Percentiles rank a stretch among this genome's conserved stretches.
phyloP scores from a whole-genome alignment of 2,329 filamentous ascomycete species.

The Cladosporium sp. region DNA sequence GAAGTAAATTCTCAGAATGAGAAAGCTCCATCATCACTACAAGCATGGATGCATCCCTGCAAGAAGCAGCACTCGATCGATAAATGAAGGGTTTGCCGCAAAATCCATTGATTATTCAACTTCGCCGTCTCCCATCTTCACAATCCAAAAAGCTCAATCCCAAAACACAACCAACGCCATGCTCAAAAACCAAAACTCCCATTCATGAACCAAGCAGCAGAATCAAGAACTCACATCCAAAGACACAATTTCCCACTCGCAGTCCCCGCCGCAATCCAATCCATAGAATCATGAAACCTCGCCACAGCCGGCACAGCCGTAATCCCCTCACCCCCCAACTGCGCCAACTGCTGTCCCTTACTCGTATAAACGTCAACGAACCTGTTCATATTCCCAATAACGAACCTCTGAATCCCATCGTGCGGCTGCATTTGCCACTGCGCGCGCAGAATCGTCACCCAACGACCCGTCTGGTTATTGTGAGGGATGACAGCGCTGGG shows the following conservation, averaged over 20 bases:
- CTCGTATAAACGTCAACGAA: conserved; percentile 88
- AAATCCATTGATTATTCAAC: no score
- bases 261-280: conserved; percentile 91
- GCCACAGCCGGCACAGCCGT: conserved; percentile 92
- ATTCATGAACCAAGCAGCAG: no score
- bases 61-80: no score
- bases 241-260: conserved; percentile 88
- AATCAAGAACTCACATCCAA: conserved; percentile 59
- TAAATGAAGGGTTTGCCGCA: no score
- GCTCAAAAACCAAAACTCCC: not conserved
- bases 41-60: no score
- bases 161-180: not conserved
- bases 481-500: conserved; percentile 68
- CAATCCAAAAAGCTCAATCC: no score
- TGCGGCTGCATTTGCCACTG: conserved; percentile 82
- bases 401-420: conserved; percentile 80
- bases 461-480: conserved; percentile 93
- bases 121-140: no score
- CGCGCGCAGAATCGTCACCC: conserved; percentile 81
- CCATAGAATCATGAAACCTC: conserved; percentile 76
- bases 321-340: conserved; percentile 82
- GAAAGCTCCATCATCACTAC: no score
- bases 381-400: conserved; percentile 84
- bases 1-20: no score
- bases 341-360: conserved; percentile 79